A percentile compares a stretch with the other conserved stretches of the same genome.
phyloP scores from a whole-genome alignment of 1,284 basidiomycete genomes.

The Moesziomyces sp. region DNA sequence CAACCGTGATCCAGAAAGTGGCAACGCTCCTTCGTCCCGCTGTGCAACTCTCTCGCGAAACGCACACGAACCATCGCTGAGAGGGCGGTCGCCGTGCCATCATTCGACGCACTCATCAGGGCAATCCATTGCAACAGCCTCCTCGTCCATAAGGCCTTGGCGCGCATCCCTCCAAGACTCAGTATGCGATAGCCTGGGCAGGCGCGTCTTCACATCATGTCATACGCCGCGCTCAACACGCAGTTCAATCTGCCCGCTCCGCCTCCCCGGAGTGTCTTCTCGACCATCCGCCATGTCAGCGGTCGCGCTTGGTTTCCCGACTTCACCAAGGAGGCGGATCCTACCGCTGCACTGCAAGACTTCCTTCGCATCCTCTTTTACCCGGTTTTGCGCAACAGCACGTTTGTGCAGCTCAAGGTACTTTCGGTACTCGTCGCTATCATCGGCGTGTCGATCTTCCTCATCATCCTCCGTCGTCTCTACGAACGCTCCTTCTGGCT shows the following conservation, averaged over 20 bases:
- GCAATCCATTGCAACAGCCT: no score
- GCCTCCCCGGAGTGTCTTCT: slow-evolving; percentile 22
- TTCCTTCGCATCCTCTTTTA: slow-evolving; percentile 31
- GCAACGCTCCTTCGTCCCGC: background rate
- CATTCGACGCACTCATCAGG: no score
- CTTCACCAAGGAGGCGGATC: slow-evolving; percentile 14
- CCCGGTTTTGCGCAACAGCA: slow-evolving; percentile 9
- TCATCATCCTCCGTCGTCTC: slow-evolving; percentile 32
- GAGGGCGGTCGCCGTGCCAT: no score
- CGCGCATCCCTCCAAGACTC: background rate
- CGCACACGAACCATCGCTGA: no score
- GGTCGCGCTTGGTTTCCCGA: slow-evolving; percentile 39
- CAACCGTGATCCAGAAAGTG: no score
- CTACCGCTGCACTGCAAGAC: slow-evolving; percentile 11
- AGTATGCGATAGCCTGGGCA: background rate
- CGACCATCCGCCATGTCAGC: slow-evolving; percentile 12
- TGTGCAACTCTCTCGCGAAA: no score
- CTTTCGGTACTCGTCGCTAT: slow-evolving; percentile 22
- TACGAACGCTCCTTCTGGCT: slow-evolving; percentile 39
- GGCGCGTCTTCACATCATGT: slow-evolving; percentile 7
- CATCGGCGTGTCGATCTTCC: slow-evolving; percentile 25
- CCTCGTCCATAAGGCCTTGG: background rate
- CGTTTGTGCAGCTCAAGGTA: slow-evolving; percentile 36
- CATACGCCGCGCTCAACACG: slow-evolving; percentile 24
- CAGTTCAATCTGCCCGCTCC: slow-evolving; percentile 19